Percentiles rank a stretch among this genome's conserved stretches.
Conservation (phyloP, 305 asterid species). For the Plantago lanceolata region DNA sequence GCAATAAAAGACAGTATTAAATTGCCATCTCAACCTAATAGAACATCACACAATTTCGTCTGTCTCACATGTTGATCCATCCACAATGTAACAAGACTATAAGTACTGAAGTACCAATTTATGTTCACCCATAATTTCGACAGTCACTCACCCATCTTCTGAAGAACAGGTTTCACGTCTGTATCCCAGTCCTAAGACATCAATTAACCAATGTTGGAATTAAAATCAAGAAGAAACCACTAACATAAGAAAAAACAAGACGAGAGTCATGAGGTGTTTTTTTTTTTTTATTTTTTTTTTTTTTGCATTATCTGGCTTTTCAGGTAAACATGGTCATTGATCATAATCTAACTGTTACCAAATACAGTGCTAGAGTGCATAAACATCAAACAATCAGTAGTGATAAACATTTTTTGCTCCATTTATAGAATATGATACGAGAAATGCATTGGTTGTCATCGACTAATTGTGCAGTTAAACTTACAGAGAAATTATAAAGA, state of each 20-base stretch:
- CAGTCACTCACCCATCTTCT: conserved; percentile 67
- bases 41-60: conserved; percentile 6
- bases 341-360: background rate
- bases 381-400: background rate
- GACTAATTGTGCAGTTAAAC: background rate
- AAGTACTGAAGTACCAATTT: background rate
- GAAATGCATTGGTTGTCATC: too few species aligned
- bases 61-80: background rate
- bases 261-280: too few species aligned
- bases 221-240: conserved; percentile 13
- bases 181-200: conserved; percentile 52
- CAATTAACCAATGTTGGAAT: conserved; percentile 39
- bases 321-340: background rate
- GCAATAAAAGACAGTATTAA: conserved; percentile 10
- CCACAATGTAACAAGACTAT: background rate
- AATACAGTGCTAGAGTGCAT: background rate
- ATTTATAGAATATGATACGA: too few species aligned
- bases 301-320: background rate
- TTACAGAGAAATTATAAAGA: background rate
- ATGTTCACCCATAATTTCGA: conserved; percentile 14
- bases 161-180: conserved; percentile 63
- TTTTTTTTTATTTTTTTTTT: too few species aligned
- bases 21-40: conserved; percentile 12
- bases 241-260: too few species aligned
- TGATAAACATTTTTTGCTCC: background rate